These are phyloP conservation scores for Globisporangium ultimum DNA, from an alignment of 352 stramenopile genomes.

Conservation along the genomic window DNA sequence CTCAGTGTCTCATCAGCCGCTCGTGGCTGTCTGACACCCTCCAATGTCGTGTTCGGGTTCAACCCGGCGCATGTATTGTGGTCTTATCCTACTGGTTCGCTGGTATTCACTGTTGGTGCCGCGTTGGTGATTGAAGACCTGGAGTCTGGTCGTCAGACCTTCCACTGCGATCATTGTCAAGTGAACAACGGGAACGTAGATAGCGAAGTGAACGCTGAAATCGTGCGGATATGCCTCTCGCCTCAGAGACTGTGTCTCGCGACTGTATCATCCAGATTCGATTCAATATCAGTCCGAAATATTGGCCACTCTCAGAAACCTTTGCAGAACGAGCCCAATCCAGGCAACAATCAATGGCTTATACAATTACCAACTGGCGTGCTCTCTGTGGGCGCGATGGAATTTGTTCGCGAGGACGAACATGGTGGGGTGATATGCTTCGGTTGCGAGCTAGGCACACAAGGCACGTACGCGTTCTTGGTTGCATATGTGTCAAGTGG, in stretches of 20 bases:
- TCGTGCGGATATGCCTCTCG: constrained; percentile 30
- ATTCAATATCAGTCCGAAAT: constrained; percentile 15
- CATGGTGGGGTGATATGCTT: constrained; percentile 4
- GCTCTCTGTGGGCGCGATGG: constrained; percentile 2
- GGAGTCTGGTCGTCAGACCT: constrained; percentile 18
- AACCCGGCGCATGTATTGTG: constrained; percentile 22
- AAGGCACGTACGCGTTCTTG: neutral
- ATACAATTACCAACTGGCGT: constrained; percentile 4
- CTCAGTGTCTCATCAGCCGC: constrained; percentile 6
- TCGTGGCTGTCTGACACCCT: constrained; percentile 4
- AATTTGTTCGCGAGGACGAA: constrained; percentile 10
- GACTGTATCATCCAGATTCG: constrained; percentile 20
- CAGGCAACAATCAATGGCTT: no score
- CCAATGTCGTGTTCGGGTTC: constrained; percentile 4
- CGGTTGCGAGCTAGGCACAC: neutral
- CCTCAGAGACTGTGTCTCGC: constrained; percentile 16
- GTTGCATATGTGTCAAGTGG: neutral
- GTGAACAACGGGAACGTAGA: neutral
- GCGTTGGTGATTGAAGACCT: constrained; percentile 38
- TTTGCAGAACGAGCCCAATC: neutral
- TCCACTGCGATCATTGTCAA: constrained; percentile 10
- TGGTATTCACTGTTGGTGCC: constrained; percentile 21
- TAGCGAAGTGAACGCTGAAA: constrained; percentile 9
- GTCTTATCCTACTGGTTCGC: constrained; percentile 27
- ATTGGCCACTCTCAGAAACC: neutral